Evolutionary conservation across 108 stramenopile species (phyloP).

Genomic region (Skeletonema tropicum): DNA sequence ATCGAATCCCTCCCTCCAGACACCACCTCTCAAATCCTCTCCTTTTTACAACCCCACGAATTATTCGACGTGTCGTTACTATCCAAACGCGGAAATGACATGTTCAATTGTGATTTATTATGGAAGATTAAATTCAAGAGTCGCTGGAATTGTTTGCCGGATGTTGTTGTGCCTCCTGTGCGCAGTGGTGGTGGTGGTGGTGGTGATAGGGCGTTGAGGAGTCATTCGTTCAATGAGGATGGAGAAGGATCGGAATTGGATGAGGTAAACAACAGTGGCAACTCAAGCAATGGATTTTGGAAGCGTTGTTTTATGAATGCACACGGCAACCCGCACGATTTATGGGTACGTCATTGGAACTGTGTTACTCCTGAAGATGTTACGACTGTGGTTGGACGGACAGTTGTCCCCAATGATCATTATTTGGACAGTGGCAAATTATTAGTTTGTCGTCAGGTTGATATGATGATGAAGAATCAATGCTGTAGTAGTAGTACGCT

Average conservation of each 20-base stretch:
- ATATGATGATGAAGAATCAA: background rate
- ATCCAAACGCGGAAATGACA: constrained; percentile 10
- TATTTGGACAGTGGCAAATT: background rate
- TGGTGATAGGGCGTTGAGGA: background rate
- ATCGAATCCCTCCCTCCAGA: constrained; percentile 15
- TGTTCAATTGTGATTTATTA: constrained; percentile 26
- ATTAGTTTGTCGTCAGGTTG: constrained; percentile 6
- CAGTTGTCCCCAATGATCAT: constrained; percentile 14
- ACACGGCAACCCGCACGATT: constrained; percentile 61
- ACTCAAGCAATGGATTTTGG: constrained; percentile 51
- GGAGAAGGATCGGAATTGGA: background rate
- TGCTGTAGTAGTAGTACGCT: background rate
- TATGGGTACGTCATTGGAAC: constrained; percentile 81
- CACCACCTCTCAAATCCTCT: constrained; percentile 15
- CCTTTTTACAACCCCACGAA: constrained; percentile 15
- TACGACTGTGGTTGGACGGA: constrained; percentile 52
- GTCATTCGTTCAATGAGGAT: background rate
- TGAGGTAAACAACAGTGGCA: background rate
- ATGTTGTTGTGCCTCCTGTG: background rate
- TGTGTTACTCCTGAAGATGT: constrained; percentile 61
- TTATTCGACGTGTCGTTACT: constrained; percentile 7
- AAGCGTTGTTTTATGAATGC: constrained; percentile 57
- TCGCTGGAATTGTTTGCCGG: constrained; percentile 56
- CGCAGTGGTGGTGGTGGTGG: background rate
- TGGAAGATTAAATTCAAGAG: constrained; percentile 57